Conservation (phyloP, 345 rosid species). For the Nephelium lappaceum region DNA sequence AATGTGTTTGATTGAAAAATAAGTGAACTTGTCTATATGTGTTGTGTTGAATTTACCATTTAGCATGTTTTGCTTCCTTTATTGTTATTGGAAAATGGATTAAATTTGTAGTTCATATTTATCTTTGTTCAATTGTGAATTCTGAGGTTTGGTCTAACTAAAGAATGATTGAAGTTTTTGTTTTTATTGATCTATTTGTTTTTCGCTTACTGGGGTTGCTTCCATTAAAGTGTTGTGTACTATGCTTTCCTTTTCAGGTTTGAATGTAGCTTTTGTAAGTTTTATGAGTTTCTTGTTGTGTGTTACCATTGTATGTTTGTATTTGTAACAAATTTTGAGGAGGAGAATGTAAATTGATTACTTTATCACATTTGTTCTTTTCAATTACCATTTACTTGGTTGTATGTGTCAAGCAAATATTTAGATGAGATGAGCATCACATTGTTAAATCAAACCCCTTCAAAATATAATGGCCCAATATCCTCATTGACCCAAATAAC, state of each 20-base stretch:
- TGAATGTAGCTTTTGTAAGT: background rate
- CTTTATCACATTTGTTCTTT: no score
- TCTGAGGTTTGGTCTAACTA: background rate
- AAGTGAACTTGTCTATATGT: background rate
- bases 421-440: no score
- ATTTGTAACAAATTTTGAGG: conserved; percentile 61
- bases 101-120: background rate
- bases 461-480: conserved; percentile 6
- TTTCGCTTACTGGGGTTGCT: background rate
- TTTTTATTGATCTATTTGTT: background rate
- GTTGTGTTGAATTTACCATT: background rate
- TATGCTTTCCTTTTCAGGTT: background rate
- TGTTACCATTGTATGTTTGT: background rate
- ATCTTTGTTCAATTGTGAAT: background rate
- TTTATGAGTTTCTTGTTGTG: background rate
- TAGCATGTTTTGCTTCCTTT: background rate
- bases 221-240: background rate
- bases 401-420: no score
- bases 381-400: no score
- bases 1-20: background rate
- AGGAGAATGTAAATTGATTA: conserved; percentile 58
- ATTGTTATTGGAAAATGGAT: background rate
- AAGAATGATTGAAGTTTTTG: background rate
- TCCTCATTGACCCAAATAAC: conserved; percentile 7
- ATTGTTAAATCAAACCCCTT: conserved; percentile 1